These are phyloP conservation scores for Monosporascus cannonballus DNA, from an alignment of 2,329 filamentous ascomycete genomes.

Conservation along the genomic window DNA sequence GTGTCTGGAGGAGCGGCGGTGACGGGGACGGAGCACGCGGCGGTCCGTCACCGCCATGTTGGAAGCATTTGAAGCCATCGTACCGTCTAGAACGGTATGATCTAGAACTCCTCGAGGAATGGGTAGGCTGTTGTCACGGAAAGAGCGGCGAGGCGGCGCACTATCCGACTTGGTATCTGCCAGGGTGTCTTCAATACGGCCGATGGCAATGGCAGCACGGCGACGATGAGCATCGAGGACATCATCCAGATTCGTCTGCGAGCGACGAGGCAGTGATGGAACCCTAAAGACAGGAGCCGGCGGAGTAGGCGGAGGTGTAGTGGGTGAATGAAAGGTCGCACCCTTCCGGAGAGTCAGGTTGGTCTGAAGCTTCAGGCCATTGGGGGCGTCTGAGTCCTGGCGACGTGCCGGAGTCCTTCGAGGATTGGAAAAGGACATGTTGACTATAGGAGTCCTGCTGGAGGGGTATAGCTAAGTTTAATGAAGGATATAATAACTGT, in stretches of 20 bases:
- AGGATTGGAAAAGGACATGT: slow-evolving; percentile 44
- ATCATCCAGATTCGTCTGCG: slow-evolving; percentile 66
- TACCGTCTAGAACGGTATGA: slow-evolving; percentile 46
- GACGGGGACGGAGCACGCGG: slow-evolving; percentile 47
- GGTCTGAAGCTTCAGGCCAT: slow-evolving; percentile 44
- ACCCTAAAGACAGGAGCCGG: slow-evolving; percentile 35
- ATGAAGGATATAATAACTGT: slow-evolving; percentile 15
- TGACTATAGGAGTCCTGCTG: slow-evolving; percentile 21
- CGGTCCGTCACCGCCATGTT: slow-evolving; percentile 33
- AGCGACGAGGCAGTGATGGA: slow-evolving; percentile 55
- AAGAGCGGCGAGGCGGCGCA: slow-evolving; percentile 34
- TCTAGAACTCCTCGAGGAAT: slow-evolving; percentile 55
- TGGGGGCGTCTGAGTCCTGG: slow-evolving; percentile 32
- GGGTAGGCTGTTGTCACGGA: slow-evolving; percentile 52
- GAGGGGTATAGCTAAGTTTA: slow-evolving; percentile 13
- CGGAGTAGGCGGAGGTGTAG: slow-evolving; percentile 33
- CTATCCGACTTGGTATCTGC: slow-evolving; percentile 36
- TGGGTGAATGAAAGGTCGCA: slow-evolving; percentile 58
- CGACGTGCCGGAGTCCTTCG: slow-evolving; percentile 40
- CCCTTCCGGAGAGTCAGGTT: slow-evolving; percentile 61
- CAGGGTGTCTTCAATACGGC: slow-evolving; percentile 58
- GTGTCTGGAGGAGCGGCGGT: slow-evolving; percentile 51
- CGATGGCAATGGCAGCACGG: slow-evolving; percentile 61
- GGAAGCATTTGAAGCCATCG: slow-evolving; percentile 35
- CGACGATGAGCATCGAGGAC: slow-evolving; percentile 63